These are phyloP conservation scores for Colletotrichum liriopes DNA, from an alignment of 2,329 filamentous ascomycete species.

Conservation along the genomic window DNA sequence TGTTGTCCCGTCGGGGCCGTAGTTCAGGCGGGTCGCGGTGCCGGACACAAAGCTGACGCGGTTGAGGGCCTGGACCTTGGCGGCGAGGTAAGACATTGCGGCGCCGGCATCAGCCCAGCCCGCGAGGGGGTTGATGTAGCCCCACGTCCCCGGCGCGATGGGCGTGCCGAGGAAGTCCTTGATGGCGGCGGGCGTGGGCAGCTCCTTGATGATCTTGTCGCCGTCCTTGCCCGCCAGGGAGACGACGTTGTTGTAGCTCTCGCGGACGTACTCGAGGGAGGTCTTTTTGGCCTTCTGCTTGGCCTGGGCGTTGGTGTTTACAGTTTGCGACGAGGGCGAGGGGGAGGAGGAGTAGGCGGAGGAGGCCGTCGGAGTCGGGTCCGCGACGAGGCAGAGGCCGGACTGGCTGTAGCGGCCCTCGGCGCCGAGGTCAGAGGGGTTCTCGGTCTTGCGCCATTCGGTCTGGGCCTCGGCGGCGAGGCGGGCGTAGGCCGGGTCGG, in stretches of 20 bases:
- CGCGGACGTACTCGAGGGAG: slow-evolving; percentile 71
- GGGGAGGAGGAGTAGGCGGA: slow-evolving; percentile 2
- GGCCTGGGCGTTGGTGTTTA: slow-evolving; percentile 43
- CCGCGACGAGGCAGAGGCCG: slow-evolving; percentile 76
- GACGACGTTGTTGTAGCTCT: slow-evolving; percentile 73
- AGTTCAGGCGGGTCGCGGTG: slow-evolving; percentile 61
- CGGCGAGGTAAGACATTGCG: slow-evolving; percentile 76
- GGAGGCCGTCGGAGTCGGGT: slow-evolving; percentile 38
- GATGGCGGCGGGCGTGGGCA: slow-evolving; percentile 63
- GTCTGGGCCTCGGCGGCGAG: slow-evolving; percentile 81
- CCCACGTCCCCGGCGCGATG: slow-evolving; percentile 73
- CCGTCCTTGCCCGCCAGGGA: slow-evolving; percentile 61
- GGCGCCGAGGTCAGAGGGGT: slow-evolving; percentile 69
- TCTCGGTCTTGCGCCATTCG: slow-evolving; percentile 75
- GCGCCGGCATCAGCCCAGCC: slow-evolving; percentile 87
- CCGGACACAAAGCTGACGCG: slow-evolving; percentile 71
- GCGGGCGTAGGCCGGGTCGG: slow-evolving; percentile 81
- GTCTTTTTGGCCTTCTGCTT: slow-evolving; percentile 56
- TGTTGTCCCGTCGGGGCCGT: slow-evolving; percentile 14
- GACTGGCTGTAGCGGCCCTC: slow-evolving; percentile 79
- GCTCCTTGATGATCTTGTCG: slow-evolving; percentile 58
- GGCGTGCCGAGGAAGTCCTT: slow-evolving; percentile 61
- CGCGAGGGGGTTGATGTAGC: slow-evolving; percentile 81
- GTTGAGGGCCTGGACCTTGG: slow-evolving; percentile 67
- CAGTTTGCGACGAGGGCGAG: slow-evolving; percentile 1